Evolutionary conservation across 2,329 filamentous ascomycete species (phyloP), one percentile per base, ranked within the genome.

Genomic region (Basipetospora chlamydospora): DNA sequence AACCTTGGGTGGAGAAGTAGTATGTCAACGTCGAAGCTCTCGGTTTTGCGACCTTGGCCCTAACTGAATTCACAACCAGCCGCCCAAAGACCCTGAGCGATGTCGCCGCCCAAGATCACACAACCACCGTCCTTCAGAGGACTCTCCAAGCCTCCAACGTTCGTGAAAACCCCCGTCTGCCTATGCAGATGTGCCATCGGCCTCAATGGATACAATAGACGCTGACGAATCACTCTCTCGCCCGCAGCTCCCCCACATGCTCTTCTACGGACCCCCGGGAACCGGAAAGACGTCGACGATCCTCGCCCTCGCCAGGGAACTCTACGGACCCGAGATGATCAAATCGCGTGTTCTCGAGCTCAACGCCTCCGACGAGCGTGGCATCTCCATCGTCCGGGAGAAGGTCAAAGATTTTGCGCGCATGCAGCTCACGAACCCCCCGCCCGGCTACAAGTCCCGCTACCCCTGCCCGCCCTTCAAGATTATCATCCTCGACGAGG

Each of bases 1-100:
- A 95, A 52, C 90, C 90, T 49, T 98, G 90, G 90, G 88, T 96
- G 37, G 90, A 96, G 65, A 96, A 96, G 82, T 96, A 95, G 88
- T 94, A 66, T 43, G 70, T 42, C 26, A 6, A 12, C 16, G 6
- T 8, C 13, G 4, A 6, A 37, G 41, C 52, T 62, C 38, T 63
- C 49, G 32, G n/a, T 23, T 18, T 17, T 23, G 2, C 7, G 26
- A 20, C 17, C 9, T 21, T 29, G 16, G 3, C 9, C 35, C 31
- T 12, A 37, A 10, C 11, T 3, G 11, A 9, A n/a, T 8, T 10
- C 28, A 11, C 20, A 16, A 6, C 3, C 46, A 96, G 88, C 56
- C 87, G 90, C 30, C 92, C 90, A 20, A 95, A 92, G 60, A 86
- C 79, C 9, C 76, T 99, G 34, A 80, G 77, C 54, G 92, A 98